phyloP scores from a whole-genome alignment of 2,329 filamentous ascomycete genomes.

The Colletotrichum chlorophyti region DNA sequence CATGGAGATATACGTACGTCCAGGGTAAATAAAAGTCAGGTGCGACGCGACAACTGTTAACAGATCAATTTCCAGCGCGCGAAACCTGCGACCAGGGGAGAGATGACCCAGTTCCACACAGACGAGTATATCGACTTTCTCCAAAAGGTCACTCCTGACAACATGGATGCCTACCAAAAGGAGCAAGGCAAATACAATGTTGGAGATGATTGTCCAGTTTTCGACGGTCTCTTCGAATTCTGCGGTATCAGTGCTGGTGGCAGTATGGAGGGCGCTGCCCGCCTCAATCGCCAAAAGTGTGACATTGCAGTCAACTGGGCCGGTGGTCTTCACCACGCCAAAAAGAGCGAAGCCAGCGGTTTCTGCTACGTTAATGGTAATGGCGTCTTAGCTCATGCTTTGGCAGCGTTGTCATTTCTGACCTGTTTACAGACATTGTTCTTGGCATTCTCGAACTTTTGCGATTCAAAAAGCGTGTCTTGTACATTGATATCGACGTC shows the following conservation, averaged over 20 bases:
- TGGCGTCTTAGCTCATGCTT: accelerated
- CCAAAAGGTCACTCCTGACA: constrained; percentile 94
- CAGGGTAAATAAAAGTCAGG: too few relatives aligned
- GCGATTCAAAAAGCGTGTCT: constrained; percentile 89
- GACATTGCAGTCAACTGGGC: constrained; percentile 99
- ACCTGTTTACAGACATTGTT: constrained; percentile 77
- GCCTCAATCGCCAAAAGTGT: constrained; percentile 88
- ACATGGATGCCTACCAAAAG: constrained; percentile 92
- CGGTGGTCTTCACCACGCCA: constrained; percentile 94
- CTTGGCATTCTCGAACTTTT: constrained; percentile 93
- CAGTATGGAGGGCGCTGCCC: constrained; percentile 90
- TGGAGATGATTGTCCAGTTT: constrained; percentile 95
- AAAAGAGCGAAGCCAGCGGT: constrained; percentile 93
- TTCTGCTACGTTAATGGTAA: constrained; percentile 98
- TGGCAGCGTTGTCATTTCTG: not conserved
- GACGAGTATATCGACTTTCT: constrained; percentile 96
- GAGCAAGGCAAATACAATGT: constrained; percentile 96
- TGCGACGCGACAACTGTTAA: not conserved
- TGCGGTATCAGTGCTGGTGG: constrained; percentile 94
- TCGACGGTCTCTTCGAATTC: constrained; percentile 97
- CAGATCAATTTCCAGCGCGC: constrained; percentile 64
- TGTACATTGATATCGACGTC: constrained; percentile 97
- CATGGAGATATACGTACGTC: constrained; percentile 91
- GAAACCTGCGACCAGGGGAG: constrained; percentile 85
- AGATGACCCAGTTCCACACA: constrained; percentile 94